Conservation (phyloP, 208 protist species). For the Trypanosoma scelopori region DNA sequence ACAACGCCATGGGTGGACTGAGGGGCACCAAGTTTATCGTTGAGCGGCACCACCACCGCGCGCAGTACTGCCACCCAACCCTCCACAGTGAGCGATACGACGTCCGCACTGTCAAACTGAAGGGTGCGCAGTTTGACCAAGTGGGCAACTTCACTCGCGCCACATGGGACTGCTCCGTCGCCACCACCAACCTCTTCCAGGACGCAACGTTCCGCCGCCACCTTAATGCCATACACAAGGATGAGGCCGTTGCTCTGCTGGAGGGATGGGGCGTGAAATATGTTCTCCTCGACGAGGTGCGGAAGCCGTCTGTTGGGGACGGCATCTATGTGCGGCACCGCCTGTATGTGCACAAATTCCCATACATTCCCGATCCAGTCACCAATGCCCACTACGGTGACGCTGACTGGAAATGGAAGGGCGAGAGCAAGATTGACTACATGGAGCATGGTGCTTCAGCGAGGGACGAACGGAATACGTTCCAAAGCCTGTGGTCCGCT, state of each 20-base stretch:
- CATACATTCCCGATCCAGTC: slow-evolving; percentile 66
- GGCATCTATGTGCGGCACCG: slow-evolving; percentile 73
- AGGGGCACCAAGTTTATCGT: slow-evolving; percentile 69
- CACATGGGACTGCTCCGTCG: slow-evolving; percentile 58
- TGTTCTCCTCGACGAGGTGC: slow-evolving; percentile 77
- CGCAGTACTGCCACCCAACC: slow-evolving; percentile 63
- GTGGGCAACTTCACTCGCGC: slow-evolving; percentile 66
- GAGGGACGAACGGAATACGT: slow-evolving; percentile 37
- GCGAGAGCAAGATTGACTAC: slow-evolving; percentile 77
- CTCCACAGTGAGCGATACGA: slow-evolving; percentile 43
- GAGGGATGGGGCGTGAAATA: slow-evolving; percentile 87
- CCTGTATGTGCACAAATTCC: slow-evolving; percentile 84
- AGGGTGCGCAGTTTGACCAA: slow-evolving; percentile 57
- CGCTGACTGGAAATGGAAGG: slow-evolving; percentile 84
- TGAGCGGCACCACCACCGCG: slow-evolving; percentile 56
- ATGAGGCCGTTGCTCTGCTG: slow-evolving; percentile 65
- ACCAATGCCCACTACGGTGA: slow-evolving; percentile 75
- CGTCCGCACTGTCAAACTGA: slow-evolving; percentile 60
- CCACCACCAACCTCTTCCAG: slow-evolving; percentile 56
- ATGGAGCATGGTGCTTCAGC: slow-evolving; percentile 58
- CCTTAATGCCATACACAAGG: slow-evolving; percentile 46
- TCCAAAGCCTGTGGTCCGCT: slow-evolving; percentile 33
- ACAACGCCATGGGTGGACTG: slow-evolving; percentile 40
- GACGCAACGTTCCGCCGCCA: slow-evolving; percentile 44
- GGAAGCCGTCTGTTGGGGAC: slow-evolving; percentile 71